Percentiles rank a stretch among this genome's conserved stretches.
Conservation (phyloP, 2,329 filamentous ascomycete species). For the Aspergillus quadrilineatus region DNA sequence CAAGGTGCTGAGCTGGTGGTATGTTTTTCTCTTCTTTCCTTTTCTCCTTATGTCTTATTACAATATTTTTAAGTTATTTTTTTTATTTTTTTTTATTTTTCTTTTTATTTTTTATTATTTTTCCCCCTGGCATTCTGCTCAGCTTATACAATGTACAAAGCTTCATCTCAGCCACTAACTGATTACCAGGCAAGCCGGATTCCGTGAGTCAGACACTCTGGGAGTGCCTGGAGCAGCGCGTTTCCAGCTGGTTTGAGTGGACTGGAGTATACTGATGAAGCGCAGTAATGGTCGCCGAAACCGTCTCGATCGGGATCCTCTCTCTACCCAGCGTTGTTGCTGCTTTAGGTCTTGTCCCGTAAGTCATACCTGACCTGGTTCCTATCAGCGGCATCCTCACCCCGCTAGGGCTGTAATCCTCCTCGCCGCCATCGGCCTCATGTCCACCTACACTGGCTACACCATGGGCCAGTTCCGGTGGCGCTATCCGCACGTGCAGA, state of each 20-base stretch:
- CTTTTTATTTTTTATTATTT: no score
- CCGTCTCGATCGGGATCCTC: slow-evolving; percentile 59
- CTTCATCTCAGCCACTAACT: slow-evolving; percentile 19
- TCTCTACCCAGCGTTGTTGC: slow-evolving; percentile 56
- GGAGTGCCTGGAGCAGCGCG: neutral
- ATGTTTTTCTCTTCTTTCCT: slow-evolving; percentile 3
- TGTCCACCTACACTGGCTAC: slow-evolving; percentile 61
- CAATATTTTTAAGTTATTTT: no score
- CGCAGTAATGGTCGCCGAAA: slow-evolving; percentile 58
- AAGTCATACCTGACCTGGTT: slow-evolving; percentile 16
- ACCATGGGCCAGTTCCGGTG: slow-evolving; percentile 62
- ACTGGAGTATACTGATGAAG: neutral
- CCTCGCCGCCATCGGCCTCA: slow-evolving; percentile 53
- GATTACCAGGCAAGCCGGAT: slow-evolving; percentile 43
- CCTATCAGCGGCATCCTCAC: neutral
- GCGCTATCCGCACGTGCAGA: slow-evolving; percentile 58
- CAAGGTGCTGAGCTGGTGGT: slow-evolving; percentile 51
- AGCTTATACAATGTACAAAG: no score
- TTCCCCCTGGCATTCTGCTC: no score
- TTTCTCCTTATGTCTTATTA: no score
- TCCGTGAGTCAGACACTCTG: slow-evolving; percentile 21
- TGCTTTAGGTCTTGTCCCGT: slow-evolving; percentile 54
- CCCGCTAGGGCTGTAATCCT: slow-evolving; percentile 50
- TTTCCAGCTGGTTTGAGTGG: neutral
- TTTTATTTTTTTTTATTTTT: no score